These are phyloP conservation scores for Ophiostoma tasmaniense DNA, from an alignment of 2,329 filamentous ascomycete species.

Conservation along the genomic window DNA sequence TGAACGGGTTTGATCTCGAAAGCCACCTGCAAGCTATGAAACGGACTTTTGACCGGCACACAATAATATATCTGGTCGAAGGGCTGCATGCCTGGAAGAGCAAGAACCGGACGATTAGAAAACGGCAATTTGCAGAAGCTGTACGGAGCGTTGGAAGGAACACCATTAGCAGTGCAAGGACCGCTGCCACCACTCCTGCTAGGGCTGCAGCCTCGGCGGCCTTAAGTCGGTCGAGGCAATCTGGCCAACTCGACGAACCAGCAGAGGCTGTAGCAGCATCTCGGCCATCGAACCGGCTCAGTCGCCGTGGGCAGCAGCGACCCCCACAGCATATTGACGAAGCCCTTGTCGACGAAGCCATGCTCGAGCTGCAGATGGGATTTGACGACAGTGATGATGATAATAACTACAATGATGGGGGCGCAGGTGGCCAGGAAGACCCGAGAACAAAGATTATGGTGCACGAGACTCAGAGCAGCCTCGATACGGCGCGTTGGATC, in stretches of 20 bases:
- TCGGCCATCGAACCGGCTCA: slow-evolving; percentile 21
- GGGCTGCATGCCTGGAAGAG: slow-evolving; percentile 58
- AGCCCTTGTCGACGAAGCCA: slow-evolving; percentile 59
- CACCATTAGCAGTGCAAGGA: neutral
- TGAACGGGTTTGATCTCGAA: slow-evolving; percentile 37
- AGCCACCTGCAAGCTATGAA: slow-evolving; percentile 50
- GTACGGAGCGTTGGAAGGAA: slow-evolving; percentile 38
- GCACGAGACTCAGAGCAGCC: slow-evolving; percentile 53
- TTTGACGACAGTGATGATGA: slow-evolving; percentile 23
- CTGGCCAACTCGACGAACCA: slow-evolving; percentile 12
- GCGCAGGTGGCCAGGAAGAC: neutral
- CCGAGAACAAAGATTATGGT: slow-evolving; percentile 41
- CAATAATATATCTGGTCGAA: slow-evolving; percentile 63
- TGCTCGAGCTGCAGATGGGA: slow-evolving; percentile 60
- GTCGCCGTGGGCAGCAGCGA: slow-evolving; percentile 33
- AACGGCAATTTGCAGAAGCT: slow-evolving; percentile 57
- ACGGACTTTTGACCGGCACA: slow-evolving; percentile 42
- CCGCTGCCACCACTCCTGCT: neutral
- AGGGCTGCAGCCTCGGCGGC: slow-evolving; percentile 17
- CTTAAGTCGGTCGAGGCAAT: neutral
- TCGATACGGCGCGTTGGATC: slow-evolving; percentile 67
- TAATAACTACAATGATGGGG: slow-evolving; percentile 31
- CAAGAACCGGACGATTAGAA: slow-evolving; percentile 59
- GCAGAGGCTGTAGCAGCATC: slow-evolving; percentile 8
- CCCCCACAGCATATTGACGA: slow-evolving; percentile 51